Conservation (phyloP, 1,284 basidiomycete genomes). For the Mycena sp. region DNA sequence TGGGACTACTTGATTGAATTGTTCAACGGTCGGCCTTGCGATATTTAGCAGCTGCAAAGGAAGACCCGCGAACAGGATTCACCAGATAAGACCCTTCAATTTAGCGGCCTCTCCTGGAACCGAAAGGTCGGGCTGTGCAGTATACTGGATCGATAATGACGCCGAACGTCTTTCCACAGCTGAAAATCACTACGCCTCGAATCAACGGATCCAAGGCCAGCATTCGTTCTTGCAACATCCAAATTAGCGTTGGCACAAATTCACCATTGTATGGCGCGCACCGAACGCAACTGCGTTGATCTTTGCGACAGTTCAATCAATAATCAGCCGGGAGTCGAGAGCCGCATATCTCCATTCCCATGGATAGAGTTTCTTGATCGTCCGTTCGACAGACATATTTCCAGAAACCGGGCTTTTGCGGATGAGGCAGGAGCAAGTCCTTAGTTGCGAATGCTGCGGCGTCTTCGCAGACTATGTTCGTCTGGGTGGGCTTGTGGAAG, state of each 20-base stretch:
- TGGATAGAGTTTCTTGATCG: neutral
- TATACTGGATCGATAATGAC: conserved; percentile 6
- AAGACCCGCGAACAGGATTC: neutral
- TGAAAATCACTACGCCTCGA: conserved; percentile 2
- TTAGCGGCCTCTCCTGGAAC: neutral
- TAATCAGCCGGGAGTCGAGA: neutral
- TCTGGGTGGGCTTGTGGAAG: conserved; percentile 3
- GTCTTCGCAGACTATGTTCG: neutral
- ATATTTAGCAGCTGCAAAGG: neutral
- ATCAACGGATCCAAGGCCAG: conserved; percentile 10
- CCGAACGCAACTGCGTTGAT: conserved; percentile 9
- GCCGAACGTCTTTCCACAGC: neutral
- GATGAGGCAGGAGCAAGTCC: conserved; percentile 5
- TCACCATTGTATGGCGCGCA: neutral
- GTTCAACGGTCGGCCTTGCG: neutral
- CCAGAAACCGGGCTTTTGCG: conserved; percentile 3
- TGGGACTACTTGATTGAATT: neutral
- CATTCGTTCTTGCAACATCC: neutral
- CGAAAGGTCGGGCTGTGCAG: neutral
- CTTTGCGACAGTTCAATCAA: neutral
- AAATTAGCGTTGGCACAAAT: neutral
- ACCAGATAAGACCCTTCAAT: neutral
- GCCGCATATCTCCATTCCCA: conserved; percentile 1
- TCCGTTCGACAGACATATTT: conserved; percentile 8
- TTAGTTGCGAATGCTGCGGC: neutral